A percentile compares a stretch with the other conserved stretches of the same genome.
These are phyloP conservation scores for Fonsecaea nubica DNA, from an alignment of 2,329 filamentous ascomycete genomes.

Conservation along the genomic window DNA sequence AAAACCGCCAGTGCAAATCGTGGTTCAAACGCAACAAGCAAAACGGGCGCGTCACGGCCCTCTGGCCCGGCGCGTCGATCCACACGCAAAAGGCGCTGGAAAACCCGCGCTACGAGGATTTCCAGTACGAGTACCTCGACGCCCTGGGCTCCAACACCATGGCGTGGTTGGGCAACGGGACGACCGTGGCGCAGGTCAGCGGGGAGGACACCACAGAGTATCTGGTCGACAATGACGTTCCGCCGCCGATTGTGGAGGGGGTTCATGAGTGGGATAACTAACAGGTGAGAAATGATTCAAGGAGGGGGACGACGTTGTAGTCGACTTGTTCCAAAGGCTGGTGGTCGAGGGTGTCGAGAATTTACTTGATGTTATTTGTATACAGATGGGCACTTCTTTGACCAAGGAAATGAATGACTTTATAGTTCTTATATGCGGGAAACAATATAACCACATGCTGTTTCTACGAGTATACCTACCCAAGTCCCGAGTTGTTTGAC, in stretches of 20 bases:
- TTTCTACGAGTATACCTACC: too few species aligned
- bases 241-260: background rate
- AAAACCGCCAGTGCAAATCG: background rate
- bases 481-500: too few species aligned
- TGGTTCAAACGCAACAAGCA: conserved; percentile 11
- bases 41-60: conserved; percentile 1
- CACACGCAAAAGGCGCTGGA: background rate
- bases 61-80: background rate
- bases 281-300: background rate
- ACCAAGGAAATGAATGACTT: too few species aligned
- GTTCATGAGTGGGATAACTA: background rate
- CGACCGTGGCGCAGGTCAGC: conserved; percentile 6
- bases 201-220: conserved; percentile 5
- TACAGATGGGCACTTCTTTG: too few species aligned
- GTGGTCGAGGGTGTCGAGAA: too few species aligned
- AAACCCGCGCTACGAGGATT: conserved; percentile 8
- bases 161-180: conserved; percentile 11
- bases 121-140: background rate
- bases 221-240: conserved; percentile 2
- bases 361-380: too few species aligned
- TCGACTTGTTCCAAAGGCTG: background rate
- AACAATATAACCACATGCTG: too few species aligned
- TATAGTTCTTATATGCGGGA: too few species aligned
- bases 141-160: background rate
- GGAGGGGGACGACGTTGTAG: background rate